Base-by-base conservation (phyloP, 176 grass and related monocot species). In the Aegilops tauschii region DNA sequence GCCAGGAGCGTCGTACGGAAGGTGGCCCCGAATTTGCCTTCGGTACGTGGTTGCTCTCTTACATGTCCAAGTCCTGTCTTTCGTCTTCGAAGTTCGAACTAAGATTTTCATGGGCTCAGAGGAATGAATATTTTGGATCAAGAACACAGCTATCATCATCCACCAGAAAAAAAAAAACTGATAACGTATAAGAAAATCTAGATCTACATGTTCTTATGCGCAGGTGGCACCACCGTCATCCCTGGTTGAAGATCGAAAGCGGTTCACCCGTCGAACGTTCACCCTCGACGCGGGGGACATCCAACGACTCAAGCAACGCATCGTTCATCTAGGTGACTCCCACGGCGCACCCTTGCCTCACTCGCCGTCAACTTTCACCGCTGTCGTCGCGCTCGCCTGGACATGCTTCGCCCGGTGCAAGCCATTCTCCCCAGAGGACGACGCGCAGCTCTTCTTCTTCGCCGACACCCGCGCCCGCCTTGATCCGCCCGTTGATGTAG, bases 321-420 rank as follows among this genome's bases (percentile, higher is more conserved):
- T 85, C 16, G 17, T n/a, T 13, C 20, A 39, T 5, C 49, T 65
- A 37, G 56, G 50, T 16, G 61, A 74, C 16, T 40, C 39, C 29
- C 20, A 56, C 40, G 13, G 35, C 52, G 35, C 29, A 9, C 40
- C 69, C 3, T n/a, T 74, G 9, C 16, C 18, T 9, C 69, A 9
- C 23, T 6, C 84, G 2, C 91, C 81, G 2, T 93, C 91, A 14
- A 87, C n/a, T 14, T 89, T 90, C 82, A 88, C 82, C 6, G 36
- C 49, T 35, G 29, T 88, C 52, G 4, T 79, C 14, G 86, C 83
- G 30, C 85, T 85, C 4, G 37, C 67, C 0, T 93, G 85, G 87
- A 77, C 86, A 4, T 62, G 63, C 37, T 67, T 79, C 79, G 71
- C 66, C 45, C 54, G 81, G 0, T 36, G 63, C 82, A 80, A 82